Evolutionary conservation across 148 eudicot species (phyloP), one percentile per base, ranked within the genome.

Genomic region (Arctostaphylos glauca): DNA sequence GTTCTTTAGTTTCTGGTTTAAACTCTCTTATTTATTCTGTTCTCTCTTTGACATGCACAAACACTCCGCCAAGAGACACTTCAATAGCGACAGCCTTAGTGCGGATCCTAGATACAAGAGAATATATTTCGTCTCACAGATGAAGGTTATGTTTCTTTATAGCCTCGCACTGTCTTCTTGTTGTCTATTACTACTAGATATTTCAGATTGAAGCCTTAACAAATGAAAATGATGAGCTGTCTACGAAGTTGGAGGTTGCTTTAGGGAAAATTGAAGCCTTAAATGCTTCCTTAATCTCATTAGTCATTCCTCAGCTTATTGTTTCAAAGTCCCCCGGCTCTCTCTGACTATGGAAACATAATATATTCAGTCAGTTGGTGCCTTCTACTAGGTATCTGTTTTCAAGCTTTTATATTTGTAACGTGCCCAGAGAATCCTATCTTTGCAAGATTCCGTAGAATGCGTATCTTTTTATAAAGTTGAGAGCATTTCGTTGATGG

Each of bases 61-160:
- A 41, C 59, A 88, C 88, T 85, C 58, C 1, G 25, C 59, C 48
- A 62, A 54, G 62, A 49, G 56, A 54, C 13, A 58, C 49, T 25
- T 54, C 58, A 73, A 74, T 46, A 73, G 44, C 60, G 78, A 82
- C 38, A 25, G 64, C n/a, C 31, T 55, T 16, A 7, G 50, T 23
- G 31, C 76, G 7, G 72, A 88, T n/a, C 83, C 82, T 60, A 84
- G 23, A 41, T 88, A 84, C 83, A 86, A 46, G 81, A 83, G 81
- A 74, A 73, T 88, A 55, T 88, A 88, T 75, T 41, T 86, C 67
- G 80, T 78, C 16, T 77, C 87, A 47, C 88, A 84, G 72, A 86
- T 82, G 83, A 86, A 84, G 87, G 90, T 88, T 74, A 46, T 83
- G 16, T 64, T 53, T 47, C 66, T 76, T 50, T 43, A 25, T 13